Percentiles rank a stretch among this genome's conserved stretches.
Evolutionary conservation across 352 stramenopile genomes (phyloP).

Genomic region (Globisporangium yorkense): DNA sequence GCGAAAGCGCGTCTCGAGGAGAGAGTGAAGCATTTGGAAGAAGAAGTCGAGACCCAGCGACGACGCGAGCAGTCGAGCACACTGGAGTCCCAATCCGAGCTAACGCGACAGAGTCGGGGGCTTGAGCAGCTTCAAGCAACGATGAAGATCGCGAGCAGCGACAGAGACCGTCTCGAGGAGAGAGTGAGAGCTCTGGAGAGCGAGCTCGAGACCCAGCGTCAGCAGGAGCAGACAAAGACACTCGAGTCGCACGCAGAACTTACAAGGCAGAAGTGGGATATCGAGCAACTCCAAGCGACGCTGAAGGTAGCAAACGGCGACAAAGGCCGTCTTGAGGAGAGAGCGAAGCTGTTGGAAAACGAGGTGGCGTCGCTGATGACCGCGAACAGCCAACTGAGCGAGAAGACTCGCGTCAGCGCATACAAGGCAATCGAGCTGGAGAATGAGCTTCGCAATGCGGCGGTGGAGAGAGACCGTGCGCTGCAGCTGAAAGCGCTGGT

Average conservation of each 20-base stretch:
- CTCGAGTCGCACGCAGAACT: conserved; percentile 12
- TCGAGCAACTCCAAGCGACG: conserved; percentile 36
- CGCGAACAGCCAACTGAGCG: conserved; percentile 25
- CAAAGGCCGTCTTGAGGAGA: conserved; percentile 28
- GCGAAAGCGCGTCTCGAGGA: conserved; percentile 32
- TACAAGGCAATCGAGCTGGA: conserved; percentile 20
- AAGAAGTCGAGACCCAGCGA: conserved; percentile 23
- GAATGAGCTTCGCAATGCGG: conserved; percentile 2
- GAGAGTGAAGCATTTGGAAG: conserved; percentile 21
- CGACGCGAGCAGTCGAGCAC: conserved; percentile 11
- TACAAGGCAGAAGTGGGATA: conserved; percentile 38
- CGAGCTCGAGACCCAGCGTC: conserved; percentile 4
- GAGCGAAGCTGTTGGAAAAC: conserved; percentile 18
- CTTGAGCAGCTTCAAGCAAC: background rate
- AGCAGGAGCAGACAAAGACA: conserved; percentile 14
- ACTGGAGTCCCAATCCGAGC: conserved; percentile 17
- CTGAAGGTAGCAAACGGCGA: conserved; percentile 29
- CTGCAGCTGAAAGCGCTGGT: conserved; percentile 6
- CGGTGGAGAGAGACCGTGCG: conserved; percentile 15
- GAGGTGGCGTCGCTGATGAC: conserved; percentile 29
- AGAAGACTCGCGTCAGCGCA: conserved; percentile 22
- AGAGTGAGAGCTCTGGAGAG: conserved; percentile 13
- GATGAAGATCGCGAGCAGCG: conserved; percentile 15
- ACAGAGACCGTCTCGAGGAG: conserved; percentile 33
- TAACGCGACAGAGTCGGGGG: background rate